Evolutionary conservation across 805 yeast species (phyloP).

Genomic region (Yarrowia sp.): DNA sequence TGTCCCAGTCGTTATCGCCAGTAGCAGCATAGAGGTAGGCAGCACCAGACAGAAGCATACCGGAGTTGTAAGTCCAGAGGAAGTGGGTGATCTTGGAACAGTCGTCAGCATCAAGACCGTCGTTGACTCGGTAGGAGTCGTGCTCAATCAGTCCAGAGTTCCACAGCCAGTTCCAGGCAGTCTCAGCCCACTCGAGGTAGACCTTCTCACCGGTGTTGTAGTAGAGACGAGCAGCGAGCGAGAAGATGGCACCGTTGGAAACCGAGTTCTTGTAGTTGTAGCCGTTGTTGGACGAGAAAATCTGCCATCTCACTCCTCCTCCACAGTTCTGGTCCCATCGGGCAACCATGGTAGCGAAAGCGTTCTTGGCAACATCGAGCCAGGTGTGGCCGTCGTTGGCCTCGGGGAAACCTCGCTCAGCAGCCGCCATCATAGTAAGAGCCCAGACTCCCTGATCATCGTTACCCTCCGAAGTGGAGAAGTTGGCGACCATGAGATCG

Average conservation of each 20-base stretch:
- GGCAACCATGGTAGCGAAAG: slow-evolving; percentile 79
- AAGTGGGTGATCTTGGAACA: slow-evolving; percentile 60
- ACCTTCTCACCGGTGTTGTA: slow-evolving; percentile 75
- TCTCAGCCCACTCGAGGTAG: slow-evolving; percentile 73
- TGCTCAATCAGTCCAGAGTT: slow-evolving; percentile 57
- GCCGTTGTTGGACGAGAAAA: slow-evolving; percentile 85
- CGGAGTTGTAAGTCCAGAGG: slow-evolving; percentile 81
- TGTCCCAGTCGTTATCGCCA: slow-evolving; percentile 63
- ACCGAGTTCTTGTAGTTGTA: slow-evolving; percentile 85
- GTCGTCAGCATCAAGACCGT: slow-evolving; percentile 66
- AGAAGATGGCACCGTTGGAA: slow-evolving; percentile 80
- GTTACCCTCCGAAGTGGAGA: slow-evolving; percentile 84
- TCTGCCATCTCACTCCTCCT: slow-evolving; percentile 94
- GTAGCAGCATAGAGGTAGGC: slow-evolving; percentile 74
- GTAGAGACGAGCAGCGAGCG: slow-evolving; percentile 81
- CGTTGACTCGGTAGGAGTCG: slow-evolving; percentile 59
- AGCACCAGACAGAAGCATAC: slow-evolving; percentile 68
- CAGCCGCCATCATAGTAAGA: slow-evolving; percentile 80
- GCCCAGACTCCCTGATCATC: slow-evolving; percentile 97
- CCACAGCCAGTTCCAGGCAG: slow-evolving; percentile 74
- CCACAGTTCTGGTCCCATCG: slow-evolving; percentile 77
- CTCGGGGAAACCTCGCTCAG: slow-evolving; percentile 81
- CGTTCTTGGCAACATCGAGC: slow-evolving; percentile 82
- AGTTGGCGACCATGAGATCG: slow-evolving; percentile 82
- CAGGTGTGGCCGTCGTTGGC: slow-evolving; percentile 73